These are phyloP conservation scores for Fusarium sterilihyphosum DNA, from an alignment of 2,329 filamentous ascomycete genomes.

Conservation along the genomic window DNA sequence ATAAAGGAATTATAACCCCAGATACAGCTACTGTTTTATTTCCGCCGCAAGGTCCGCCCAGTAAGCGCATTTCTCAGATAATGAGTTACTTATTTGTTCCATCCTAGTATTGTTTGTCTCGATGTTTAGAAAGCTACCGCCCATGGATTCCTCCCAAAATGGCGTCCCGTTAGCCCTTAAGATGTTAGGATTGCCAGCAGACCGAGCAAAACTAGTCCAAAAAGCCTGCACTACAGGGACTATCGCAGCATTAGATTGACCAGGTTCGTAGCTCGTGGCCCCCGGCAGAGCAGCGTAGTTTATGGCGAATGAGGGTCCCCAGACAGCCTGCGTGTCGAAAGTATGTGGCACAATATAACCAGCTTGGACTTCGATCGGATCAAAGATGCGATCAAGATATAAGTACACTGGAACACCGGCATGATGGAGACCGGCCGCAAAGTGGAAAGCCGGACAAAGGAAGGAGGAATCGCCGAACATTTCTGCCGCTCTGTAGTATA, in stretches of 20 bases:
- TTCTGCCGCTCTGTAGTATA: not conserved
- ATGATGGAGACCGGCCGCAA: not conserved
- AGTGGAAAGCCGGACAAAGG: not conserved
- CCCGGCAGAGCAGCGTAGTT: not conserved
- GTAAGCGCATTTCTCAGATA: not conserved
- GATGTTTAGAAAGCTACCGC: not conserved
- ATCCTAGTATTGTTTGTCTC: not conserved
- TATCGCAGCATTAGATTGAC: not conserved
- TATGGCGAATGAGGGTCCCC: not conserved
- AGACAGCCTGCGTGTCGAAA: not conserved
- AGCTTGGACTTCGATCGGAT: not conserved
- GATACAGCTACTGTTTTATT: not conserved
- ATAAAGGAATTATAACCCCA: rapidly evolving
- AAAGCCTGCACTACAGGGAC: not conserved
- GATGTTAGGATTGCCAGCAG: not conserved
- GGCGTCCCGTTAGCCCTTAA: not conserved
- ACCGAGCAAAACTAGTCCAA: not conserved
- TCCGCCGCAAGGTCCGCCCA: not conserved
- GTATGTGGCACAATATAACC: not conserved
- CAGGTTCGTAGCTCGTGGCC: not conserved
- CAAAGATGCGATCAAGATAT: not conserved
- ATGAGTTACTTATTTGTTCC: not conserved
- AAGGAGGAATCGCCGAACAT: not conserved
- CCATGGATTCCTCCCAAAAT: not conserved
- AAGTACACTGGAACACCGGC: not conserved